phyloP scores from a whole-genome alignment of 768 basidiomycete genomes.

The Rubroboletus satanas region DNA sequence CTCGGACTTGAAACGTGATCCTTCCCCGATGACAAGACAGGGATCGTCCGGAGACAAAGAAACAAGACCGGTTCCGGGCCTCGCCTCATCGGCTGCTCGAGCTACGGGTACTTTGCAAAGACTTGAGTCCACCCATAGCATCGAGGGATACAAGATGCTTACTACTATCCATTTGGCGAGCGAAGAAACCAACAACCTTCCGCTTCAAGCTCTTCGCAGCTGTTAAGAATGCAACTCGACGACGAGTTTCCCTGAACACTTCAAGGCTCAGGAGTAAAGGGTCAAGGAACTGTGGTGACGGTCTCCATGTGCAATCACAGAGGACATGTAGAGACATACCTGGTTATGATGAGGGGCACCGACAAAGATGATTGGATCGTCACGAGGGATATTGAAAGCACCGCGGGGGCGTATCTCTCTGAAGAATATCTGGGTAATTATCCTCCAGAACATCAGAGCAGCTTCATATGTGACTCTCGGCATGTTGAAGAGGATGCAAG shows the following conservation, averaged over 20 bases:
- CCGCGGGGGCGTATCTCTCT: conserved; percentile 92
- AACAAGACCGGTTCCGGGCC: conserved; percentile 68
- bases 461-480: conserved; percentile 54
- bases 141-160: conserved; percentile 22
- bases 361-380: conserved; percentile 91
- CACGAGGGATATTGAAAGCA: conserved; percentile 88
- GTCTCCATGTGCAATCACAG: conserved; percentile 12
- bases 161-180: conserved; percentile 87
- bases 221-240: conserved; percentile 81
- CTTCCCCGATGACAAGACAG: conserved; percentile 75
- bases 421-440: conserved; percentile 91
- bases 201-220: conserved; percentile 88
- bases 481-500: conserved; percentile 15
- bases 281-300: conserved; percentile 73
- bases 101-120: conserved; percentile 75
- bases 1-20: conserved; percentile 72
- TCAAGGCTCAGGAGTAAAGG: conserved; percentile 81
- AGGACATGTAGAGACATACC: conserved; percentile 37
- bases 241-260: conserved; percentile 77
- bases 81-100: conserved; percentile 85
- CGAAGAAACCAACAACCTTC: conserved; percentile 74
- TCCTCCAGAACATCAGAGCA: conserved; percentile 79
- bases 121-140: conserved; percentile 6
- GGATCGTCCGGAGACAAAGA: conserved; percentile 73
- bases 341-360: conserved; percentile 93